A percentile compares a stretch with the other conserved stretches of the same genome.
These are phyloP conservation scores for Coniochaeta sp. DNA, from an alignment of 2,329 filamentous ascomycete genomes.

Conservation along the genomic window DNA sequence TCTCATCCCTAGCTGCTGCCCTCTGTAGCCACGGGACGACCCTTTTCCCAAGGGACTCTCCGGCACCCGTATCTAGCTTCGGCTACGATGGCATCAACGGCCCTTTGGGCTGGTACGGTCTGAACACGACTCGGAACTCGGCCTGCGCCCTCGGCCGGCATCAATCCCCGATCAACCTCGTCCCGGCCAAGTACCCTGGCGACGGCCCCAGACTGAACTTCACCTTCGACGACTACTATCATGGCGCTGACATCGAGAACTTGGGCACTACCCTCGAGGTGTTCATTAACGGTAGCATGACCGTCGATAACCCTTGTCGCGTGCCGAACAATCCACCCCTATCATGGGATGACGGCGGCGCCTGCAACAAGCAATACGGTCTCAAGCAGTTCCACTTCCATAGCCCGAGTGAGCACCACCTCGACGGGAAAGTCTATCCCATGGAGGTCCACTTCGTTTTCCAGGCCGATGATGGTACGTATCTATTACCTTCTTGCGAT, in stretches of 20 bases:
- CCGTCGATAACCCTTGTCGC: conserved; percentile 14
- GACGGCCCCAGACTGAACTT: conserved; percentile 17
- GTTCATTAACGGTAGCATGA: conserved; percentile 38
- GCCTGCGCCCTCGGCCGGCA: conserved; percentile 38
- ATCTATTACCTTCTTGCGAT: not conserved
- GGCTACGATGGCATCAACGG: conserved; percentile 34
- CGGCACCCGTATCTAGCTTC: conserved; percentile 25
- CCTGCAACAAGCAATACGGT: conserved; percentile 26
- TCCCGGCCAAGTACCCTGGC: conserved; percentile 10
- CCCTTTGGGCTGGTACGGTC: conserved; percentile 44
- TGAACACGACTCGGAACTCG: conserved; percentile 31
- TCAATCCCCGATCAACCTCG: conserved; percentile 52
- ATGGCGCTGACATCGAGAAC: conserved; percentile 39
- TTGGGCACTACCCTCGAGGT: conserved; percentile 45
- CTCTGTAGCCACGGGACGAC: conserved; percentile 27
- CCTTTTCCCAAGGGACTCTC: conserved; percentile 20
- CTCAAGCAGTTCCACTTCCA: conserved; percentile 55
- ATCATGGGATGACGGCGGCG: not conserved
- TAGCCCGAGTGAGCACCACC: conserved; percentile 50
- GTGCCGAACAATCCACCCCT: not conserved
- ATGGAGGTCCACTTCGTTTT: conserved; percentile 35
- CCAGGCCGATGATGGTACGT: conserved; percentile 19
- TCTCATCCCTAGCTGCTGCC: conserved; percentile 13
- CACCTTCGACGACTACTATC: conserved; percentile 25
- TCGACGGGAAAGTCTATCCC: conserved; percentile 32